Base-by-base conservation (phyloP, 1,284 basidiomycete species). In the Mycena sp. region DNA sequence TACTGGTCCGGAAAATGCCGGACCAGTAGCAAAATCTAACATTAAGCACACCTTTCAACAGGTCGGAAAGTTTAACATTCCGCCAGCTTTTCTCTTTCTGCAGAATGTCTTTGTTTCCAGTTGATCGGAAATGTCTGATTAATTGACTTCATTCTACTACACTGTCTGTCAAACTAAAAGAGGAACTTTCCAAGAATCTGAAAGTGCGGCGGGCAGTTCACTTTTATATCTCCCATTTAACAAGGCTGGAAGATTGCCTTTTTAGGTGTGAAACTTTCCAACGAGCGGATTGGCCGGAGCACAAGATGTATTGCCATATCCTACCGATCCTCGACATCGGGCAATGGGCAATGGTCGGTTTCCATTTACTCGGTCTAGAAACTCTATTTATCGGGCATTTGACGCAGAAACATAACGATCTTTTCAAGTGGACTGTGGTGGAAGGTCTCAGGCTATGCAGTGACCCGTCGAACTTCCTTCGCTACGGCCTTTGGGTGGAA, bases 251-350 rank as follows among this genome's bases (percentile, higher is more conserved):
- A 43, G 9, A 43, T 23, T 43, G 40, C 25, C 1, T 30, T 21
- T 11, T 19, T n/a, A 41, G 48, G 57, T 51, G 48, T 6, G 37
- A 28, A 17, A n/a, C 14, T 10, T 58, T 30, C 35, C 50, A 59
- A 29, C 28, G 17, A 45, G 29, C 40, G 2, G 50, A 59, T n/a
- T 59, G 58, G 50, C 30, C n/a, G 21, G 23, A 46, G 6, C 58
- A 59, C 58, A 59, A 53, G 49, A 12, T 38, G 28, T 45, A 51
- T 37, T 59, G 57, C 14, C 29, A 38, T 17, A 35, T 19, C 52
- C 58, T 49, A 11, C 58, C 49, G 14, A 3, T 59, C 1, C 17
- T 59, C 3, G 58, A 59, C 37, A 21, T 51, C 28, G 41, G 41
- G 6, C 4, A n/a, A 16, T 59, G 49, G 49, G 45, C 45, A 32